Evolutionary conservation across 2,329 filamentous ascomycete species (phyloP), one percentile per base, ranked within the genome.

Genomic region (Colletotrichum zoysiae): DNA sequence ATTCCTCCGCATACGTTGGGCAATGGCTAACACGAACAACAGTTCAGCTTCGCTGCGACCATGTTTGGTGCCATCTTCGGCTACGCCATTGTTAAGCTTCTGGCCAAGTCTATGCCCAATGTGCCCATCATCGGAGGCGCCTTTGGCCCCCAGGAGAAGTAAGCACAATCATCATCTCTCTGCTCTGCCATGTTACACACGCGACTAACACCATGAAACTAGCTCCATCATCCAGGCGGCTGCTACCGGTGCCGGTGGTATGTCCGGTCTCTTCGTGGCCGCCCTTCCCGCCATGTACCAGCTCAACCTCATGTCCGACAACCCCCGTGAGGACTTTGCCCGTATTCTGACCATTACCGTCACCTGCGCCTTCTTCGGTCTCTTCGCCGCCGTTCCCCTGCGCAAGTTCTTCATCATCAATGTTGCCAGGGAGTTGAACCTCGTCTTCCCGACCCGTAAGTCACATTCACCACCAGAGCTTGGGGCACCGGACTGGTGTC

Each of bases 381-480:
- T 91, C 69, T 89, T 90, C 77, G 89, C 90, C 73, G 87, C 87
- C 56, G 89, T 88, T 0, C 89, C 89, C 12, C 84, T 91, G 33
- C 88, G 90, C 69, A 90, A 90, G 77, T 92, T 92, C 82, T 92
- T 91, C 82, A 87, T 92, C 78, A 87, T 92, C 78, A 89, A 90
- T 72, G 87, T 91, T 12, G 88, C 88, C 2, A 84, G 88, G 12
- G 88, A 91, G 79, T 79, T 90, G 51, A 86, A 85, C 70, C 82
- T 91, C 42, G 84, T 90, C 60, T 91, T 90, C 79, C 89, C 88
- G 1, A 86, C 87, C 0, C 79, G 69, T 71, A 46, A 58, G 69
- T 64, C 33, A 8, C 8, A 2, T n/a, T 12, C 20, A 48, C 18
- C 33, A n/a, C 9, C 20, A 2, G 4, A 1, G 5, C 12, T 53